Conservation (phyloP, 768 basidiomycete genomes). For the Leccinum uliginosum region DNA sequence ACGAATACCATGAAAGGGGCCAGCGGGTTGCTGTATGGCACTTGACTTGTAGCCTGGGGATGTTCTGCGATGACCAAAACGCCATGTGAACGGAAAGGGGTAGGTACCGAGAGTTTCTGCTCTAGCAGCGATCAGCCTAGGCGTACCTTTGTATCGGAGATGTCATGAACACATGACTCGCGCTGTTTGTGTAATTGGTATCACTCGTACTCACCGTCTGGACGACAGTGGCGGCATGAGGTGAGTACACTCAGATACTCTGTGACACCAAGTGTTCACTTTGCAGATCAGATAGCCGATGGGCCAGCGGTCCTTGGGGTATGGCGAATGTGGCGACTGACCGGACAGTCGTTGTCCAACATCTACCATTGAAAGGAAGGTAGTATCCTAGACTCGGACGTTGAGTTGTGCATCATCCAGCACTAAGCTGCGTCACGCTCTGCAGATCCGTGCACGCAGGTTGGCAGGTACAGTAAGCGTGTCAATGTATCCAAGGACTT, state of each 20-base stretch:
- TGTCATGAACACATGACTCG: not conserved
- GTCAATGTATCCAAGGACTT: not conserved
- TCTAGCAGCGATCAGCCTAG: not conserved
- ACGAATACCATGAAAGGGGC: not conserved
- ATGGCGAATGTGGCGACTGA: too few relatives aligned
- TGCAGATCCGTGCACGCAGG: not conserved
- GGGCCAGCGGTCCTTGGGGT: too few relatives aligned
- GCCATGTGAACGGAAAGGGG: not conserved
- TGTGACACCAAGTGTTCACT: not conserved
- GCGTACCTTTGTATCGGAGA: not conserved
- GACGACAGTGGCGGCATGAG: not conserved
- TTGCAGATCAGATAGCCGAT: not conserved
- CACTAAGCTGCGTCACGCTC: not conserved
- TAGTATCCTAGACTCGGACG: not conserved
- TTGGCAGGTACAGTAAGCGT: not conserved
- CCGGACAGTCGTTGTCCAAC: not conserved
- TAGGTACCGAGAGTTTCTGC: not conserved
- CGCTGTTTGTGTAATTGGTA: not conserved
- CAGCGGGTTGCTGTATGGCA: not conserved
- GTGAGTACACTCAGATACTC: not conserved
- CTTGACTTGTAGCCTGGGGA: not conserved
- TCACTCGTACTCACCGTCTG: not conserved
- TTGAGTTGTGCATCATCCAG: not conserved
- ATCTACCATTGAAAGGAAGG: not conserved
- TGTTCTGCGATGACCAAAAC: not conserved